Conservation (phyloP, 805 yeast genomes). For the Suhomyces sp. region DNA sequence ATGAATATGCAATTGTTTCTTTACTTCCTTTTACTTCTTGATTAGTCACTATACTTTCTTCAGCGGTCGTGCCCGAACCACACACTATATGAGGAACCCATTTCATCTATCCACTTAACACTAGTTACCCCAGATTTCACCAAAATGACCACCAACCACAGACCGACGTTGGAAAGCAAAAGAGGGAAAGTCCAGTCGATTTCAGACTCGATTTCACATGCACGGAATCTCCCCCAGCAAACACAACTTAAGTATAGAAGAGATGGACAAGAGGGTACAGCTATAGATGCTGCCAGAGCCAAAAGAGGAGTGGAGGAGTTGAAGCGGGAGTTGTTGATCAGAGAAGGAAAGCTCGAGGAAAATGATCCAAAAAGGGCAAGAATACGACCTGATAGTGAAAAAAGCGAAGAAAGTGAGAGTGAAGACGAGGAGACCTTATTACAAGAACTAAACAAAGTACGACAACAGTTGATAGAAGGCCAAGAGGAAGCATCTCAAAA, state of each 20-base stretch:
- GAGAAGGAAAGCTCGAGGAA: conserved; percentile 10
- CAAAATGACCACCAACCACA: conserved; percentile 43
- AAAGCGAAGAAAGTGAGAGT: not conserved
- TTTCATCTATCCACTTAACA: too few species aligned
- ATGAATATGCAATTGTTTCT: too few species aligned
- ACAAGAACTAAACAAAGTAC: conserved; percentile 3
- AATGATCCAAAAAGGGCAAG: too few species aligned
- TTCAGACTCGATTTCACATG: conserved; percentile 35
- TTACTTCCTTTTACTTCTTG: too few species aligned
- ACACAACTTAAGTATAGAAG: conserved; percentile 30
- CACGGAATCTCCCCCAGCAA: conserved; percentile 34
- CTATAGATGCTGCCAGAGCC: conserved; percentile 15
- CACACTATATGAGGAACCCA: too few species aligned
- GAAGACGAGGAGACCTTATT: conserved; percentile 6
- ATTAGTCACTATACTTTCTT: too few species aligned
- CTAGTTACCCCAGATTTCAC: not conserved
- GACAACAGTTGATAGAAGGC: conserved; percentile 5
- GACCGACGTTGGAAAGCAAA: conserved; percentile 44
- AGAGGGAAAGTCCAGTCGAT: conserved; percentile 33
- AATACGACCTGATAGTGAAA: too few species aligned
- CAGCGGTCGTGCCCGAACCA: too few species aligned
- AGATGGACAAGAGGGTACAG: conserved; percentile 17
- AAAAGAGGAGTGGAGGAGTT: conserved; percentile 25
- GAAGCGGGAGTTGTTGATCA: conserved; percentile 15
- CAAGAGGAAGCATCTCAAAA: not conserved